These are phyloP conservation scores for Eucalyptus curtisii DNA, from an alignment of 345 rosid species.

Conservation along the genomic window DNA sequence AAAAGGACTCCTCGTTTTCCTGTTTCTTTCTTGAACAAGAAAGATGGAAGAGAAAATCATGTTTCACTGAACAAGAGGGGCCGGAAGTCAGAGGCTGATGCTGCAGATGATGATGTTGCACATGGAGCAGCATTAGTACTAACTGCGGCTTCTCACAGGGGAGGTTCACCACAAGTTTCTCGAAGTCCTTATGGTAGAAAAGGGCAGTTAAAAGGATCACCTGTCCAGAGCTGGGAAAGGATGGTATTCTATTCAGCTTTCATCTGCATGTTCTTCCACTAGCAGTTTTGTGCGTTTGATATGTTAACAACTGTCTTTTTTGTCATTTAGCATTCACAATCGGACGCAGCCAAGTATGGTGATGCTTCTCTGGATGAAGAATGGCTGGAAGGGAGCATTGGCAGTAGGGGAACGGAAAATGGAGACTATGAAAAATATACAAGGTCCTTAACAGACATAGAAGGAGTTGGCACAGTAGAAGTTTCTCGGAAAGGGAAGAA, in stretches of 20 bases:
- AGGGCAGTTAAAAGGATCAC: constrained; percentile 30
- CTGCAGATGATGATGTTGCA: constrained; percentile 51
- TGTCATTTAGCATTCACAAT: constrained; percentile 20
- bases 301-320: neutral
- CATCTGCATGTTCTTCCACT: neutral
- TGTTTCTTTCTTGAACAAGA: constrained; percentile 37
- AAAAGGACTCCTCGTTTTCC: constrained; percentile 98
- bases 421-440: constrained; percentile 28
- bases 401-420: constrained; percentile 19
- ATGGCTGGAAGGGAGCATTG: constrained; percentile 25
- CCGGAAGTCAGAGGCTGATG: constrained; percentile 31
- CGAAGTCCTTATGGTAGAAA: constrained; percentile 26
- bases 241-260: constrained; percentile 44
- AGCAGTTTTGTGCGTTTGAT: neutral
- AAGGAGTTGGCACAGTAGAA: constrained; percentile 56
- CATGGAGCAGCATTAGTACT: constrained; percentile 67
- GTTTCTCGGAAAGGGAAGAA: constrained; percentile 48
- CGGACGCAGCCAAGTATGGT: constrained; percentile 25
- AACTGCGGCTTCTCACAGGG: constrained; percentile 52
- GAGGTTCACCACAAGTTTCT: constrained; percentile 56
- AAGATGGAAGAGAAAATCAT: constrained; percentile 33
- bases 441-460: constrained; percentile 40
- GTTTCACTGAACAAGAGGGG: constrained; percentile 31
- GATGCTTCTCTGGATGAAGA: constrained; percentile 24
- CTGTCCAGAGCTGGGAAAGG: constrained; percentile 51